Evolutionary conservation across 192 early-diverging fungal species (phyloP), one percentile per base, ranked within the genome.

Genomic region (Nowakowskiella sp.): DNA sequence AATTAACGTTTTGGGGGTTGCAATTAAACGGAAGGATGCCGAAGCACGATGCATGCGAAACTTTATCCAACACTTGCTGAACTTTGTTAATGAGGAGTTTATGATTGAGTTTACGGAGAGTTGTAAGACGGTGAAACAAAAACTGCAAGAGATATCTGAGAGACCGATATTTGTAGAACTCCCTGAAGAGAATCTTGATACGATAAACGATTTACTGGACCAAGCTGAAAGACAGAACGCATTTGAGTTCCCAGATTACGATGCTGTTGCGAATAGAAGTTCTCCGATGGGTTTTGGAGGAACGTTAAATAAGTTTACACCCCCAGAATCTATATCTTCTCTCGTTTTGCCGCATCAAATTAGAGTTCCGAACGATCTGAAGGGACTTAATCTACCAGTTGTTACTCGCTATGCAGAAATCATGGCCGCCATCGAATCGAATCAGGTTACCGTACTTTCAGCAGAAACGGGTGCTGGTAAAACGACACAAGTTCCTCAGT

Each of bases 401-500:
- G 57, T 66, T 39, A 49, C 42, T 3, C 55, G 64, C 32, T 75
- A 68, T 47, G 30, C 54, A 4, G 49, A 67, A n/a, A 49, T 75
- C 6, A 75, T 75, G 31, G 53, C 51, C 16, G 65, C 73, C 1
- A 75, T 75, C 32, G 73, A 75, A 13, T 64, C 53, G 47, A 69
- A 76, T 44, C 46, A 58, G 28, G 67, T 76, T 6, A 64, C 60
- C 0, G 47, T 76, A n/a, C 31, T 76, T 3, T 31, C 63, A 2
- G 73, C 73, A 0, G 63, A 70, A 31, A 76, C 73, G 1, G 70
- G 73, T 5, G 70, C 70, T 10, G 73, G 73, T 6, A 76, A 76
- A 56, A 79, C 80, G 28, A 88, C 81, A 5, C 87, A 90, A 63
- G 78, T 94, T 5, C 91, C 91, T 10, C 90, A 94, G 61, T 92